Evolutionary conservation across 768 basidiomycete genomes (phyloP).

Genomic region (Cyclocybe cylindracea): DNA sequence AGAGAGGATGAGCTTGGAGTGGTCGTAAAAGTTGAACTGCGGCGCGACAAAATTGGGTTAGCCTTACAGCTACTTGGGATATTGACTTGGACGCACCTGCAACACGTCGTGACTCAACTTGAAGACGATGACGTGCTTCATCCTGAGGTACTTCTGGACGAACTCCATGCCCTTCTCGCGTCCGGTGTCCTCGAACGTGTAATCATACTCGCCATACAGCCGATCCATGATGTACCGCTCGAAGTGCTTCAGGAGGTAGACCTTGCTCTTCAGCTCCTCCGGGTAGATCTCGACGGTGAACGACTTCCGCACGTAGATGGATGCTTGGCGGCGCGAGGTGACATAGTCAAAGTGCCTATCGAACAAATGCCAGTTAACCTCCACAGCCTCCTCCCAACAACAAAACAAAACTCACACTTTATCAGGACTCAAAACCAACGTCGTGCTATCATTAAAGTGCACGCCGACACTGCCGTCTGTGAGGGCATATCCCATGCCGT

Average conservation of each 20-base stretch:
- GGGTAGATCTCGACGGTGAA: slow-evolving; percentile 72
- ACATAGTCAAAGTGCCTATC: slow-evolving; percentile 89
- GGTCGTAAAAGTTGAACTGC: slow-evolving; percentile 99
- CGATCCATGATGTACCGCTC: slow-evolving; percentile 93
- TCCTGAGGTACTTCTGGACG: slow-evolving; percentile 91
- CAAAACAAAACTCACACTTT: slow-evolving; percentile 64
- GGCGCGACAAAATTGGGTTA: slow-evolving; percentile 1
- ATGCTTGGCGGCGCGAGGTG: slow-evolving; percentile 63
- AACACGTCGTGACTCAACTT: slow-evolving; percentile 92
- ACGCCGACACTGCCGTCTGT: slow-evolving; percentile 95
- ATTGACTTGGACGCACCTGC: slow-evolving; percentile 57
- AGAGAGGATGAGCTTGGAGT: slow-evolving; percentile 91
- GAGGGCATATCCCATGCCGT: slow-evolving; percentile 98
- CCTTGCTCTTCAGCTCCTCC: slow-evolving; percentile 84
- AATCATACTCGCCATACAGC: slow-evolving; percentile 82
- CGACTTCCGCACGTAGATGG: slow-evolving; percentile 71
- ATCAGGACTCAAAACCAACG: slow-evolving; percentile 79
- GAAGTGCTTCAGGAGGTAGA: slow-evolving; percentile 92
- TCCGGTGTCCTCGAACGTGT: slow-evolving; percentile 70
- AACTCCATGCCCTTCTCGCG: slow-evolving; percentile 89
- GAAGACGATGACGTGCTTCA: slow-evolving; percentile 98
- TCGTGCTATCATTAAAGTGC: slow-evolving; percentile 95
- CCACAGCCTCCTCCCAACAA: neutral
- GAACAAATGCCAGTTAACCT: slow-evolving; percentile 7
- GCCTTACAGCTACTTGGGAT: no score